Conservation (phyloP, 352 stramenopile genomes). For the Chrysophaeum taylorii region DNA sequence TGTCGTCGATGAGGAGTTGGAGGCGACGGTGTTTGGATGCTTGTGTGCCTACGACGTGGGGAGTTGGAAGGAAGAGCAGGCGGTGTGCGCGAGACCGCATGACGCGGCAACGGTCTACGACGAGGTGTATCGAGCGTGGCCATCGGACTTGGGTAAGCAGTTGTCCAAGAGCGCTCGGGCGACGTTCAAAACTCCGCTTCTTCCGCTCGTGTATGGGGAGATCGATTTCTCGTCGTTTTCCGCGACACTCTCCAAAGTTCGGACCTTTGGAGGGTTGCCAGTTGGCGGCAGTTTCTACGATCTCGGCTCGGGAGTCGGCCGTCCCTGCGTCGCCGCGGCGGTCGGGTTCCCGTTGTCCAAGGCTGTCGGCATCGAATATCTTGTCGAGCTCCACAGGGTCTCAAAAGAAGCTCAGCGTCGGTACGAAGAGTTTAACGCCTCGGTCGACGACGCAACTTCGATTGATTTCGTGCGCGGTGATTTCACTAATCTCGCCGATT, state of each 20-base stretch:
- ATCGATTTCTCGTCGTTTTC: conserved; percentile 69
- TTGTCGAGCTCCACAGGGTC: conserved; percentile 56
- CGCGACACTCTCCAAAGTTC: conserved; percentile 30
- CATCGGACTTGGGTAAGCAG: no score
- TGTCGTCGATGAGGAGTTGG: no score
- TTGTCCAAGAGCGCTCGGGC: no score
- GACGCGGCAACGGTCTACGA: no score
- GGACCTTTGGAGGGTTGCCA: background rate
- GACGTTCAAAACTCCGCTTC: no score
- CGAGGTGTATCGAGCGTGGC: no score
- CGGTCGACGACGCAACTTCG: conserved; percentile 19
- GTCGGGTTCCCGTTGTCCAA: conserved; percentile 69
- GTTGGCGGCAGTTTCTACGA: conserved; percentile 53
- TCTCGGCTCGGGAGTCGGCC: conserved; percentile 68
- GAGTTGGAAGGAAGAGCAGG: no score
- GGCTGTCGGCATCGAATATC: conserved; percentile 67
- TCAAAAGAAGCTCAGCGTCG: conserved; percentile 30
- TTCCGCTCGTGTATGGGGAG: conserved; percentile 73
- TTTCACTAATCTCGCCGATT: conserved; percentile 41
- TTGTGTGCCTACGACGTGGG: no score
- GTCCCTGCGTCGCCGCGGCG: conserved; percentile 46
- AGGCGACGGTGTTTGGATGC: no score
- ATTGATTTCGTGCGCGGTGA: conserved; percentile 57
- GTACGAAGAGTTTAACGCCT: conserved; percentile 4
- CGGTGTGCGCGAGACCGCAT: no score